Conservation (phyloP, 176 grass and related monocot species). For the Zoysia pacifica region DNA sequence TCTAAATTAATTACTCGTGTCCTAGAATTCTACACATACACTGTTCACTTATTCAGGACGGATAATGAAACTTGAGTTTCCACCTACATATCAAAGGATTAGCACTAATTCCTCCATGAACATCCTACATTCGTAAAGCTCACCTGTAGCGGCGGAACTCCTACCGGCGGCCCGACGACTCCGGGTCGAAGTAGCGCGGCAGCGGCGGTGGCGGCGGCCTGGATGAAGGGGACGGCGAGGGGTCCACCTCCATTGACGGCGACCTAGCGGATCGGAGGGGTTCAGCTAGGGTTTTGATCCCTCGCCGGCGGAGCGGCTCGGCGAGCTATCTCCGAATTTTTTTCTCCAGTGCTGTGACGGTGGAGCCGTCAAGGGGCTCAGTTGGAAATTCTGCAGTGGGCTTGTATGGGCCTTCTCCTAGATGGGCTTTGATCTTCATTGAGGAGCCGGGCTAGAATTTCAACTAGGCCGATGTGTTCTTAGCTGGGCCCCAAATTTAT, state of each 20-base stretch:
- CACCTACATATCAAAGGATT: not conserved
- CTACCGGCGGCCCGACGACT: slow-evolving; percentile 66
- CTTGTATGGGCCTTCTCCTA: not conserved
- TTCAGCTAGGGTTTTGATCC: slow-evolving; percentile 26
- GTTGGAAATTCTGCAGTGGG: not conserved
- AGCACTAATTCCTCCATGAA: not conserved
- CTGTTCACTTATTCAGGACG: not conserved
- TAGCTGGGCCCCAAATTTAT: too few relatives aligned
- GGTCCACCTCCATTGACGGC: slow-evolving; percentile 57
- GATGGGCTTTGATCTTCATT: not conserved
- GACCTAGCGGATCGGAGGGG: too few relatives aligned
- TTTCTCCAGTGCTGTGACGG: not conserved
- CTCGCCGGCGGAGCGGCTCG: not conserved
- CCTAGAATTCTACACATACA: not conserved
- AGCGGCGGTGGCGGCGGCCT: slow-evolving; percentile 9
- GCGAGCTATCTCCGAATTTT: not conserved
- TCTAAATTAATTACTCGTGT: not conserved
- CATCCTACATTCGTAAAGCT: not conserved
- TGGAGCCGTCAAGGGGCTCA: not conserved
- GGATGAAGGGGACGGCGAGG: slow-evolving; percentile 29
- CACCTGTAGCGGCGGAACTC: slow-evolving; percentile 74
- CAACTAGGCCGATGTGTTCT: too few relatives aligned
- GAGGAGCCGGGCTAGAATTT: too few relatives aligned
- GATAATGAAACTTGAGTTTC: not conserved
- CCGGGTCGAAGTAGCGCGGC: slow-evolving; percentile 76